Evolutionary conservation across 495 filamentous ascomycete genomes (phyloP), one percentile per base, ranked within the genome.

Genomic region (Hypoxylon trugodes): DNA sequence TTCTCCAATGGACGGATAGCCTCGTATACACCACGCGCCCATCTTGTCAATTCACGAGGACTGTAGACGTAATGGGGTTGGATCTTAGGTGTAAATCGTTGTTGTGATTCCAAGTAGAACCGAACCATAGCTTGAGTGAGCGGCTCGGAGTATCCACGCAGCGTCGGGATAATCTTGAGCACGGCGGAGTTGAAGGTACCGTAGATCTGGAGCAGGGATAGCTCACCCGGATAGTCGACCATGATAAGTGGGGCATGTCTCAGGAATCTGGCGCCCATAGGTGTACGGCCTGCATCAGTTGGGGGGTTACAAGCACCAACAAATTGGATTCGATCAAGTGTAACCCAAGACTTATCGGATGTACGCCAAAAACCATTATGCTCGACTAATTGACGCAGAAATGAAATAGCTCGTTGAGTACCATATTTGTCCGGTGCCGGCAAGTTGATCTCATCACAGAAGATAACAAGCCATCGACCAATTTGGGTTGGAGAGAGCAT

Each of bases 321-420:
- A 68, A 99, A 99, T 73, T 99, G 95, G 72, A 99, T 96, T 37
- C 95, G 90, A 70, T 99, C 95, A 40, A 99, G 84, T 13, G 90
- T 95, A 50, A 99, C 94, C 95, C 95, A 99, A 1, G 90, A 92
- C 79, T 97, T 98, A 77, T 98, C 94, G 2, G 90, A 89, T 8
- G 96, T 96, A 61, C 95, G 85, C 95, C 95, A 99, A 84, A 98
- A 99, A 7, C 95, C 95, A 74, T 98, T 97, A 73, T 98, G 96
- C 73, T 99, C 95, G 37, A 99, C 91, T 53, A 99, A 84, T 71
- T 99, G 95, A 49, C 95, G 87, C 61, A 99, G 79, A 84, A 99
- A 98, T 16, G 95, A 94, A 51, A 98, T 98, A 16, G 92, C 95
- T 49, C 95, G 87, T 74, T 98, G 95, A 1, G 96, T 99, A 40